phyloP scores from a whole-genome alignment of 192 early-diverging fungal species.

The Coemansia umbellata region DNA sequence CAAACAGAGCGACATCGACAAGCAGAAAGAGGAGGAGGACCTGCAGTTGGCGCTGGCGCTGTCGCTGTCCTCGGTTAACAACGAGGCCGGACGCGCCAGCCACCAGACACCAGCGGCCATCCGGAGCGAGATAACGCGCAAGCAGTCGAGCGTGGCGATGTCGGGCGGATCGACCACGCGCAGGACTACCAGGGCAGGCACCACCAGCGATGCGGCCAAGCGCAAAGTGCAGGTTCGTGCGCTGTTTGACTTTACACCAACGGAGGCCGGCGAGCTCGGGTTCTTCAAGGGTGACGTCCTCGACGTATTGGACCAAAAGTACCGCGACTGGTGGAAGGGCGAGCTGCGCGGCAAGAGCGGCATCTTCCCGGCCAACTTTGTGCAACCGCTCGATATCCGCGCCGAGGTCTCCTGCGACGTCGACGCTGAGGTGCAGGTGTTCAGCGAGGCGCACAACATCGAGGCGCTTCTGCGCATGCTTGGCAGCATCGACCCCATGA shows the following conservation, averaged over 20 bases:
- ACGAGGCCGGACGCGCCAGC: conserved; percentile 2
- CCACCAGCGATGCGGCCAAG: conserved; percentile 12
- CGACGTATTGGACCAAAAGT: conserved; percentile 87
- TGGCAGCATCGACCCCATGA: conserved; percentile 68
- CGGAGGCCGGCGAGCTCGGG: conserved; percentile 87
- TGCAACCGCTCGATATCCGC: conserved; percentile 68
- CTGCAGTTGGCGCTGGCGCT: conserved; percentile 88
- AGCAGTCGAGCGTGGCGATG: conserved; percentile 6
- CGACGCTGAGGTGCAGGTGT: conserved; percentile 64
- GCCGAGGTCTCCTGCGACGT: conserved; percentile 54
- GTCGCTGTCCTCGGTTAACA: conserved; percentile 64
- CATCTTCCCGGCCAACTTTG: conserved; percentile 98
- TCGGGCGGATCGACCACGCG: conserved; percentile 8
- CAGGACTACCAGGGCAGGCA: conserved; percentile 17
- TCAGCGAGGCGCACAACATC: conserved; percentile 69
- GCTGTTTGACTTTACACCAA: conserved; percentile 88
- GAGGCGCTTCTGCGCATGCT: conserved; percentile 75
- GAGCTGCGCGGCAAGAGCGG: conserved; percentile 80
- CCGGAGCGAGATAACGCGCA: conserved; percentile 45
- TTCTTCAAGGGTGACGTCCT: conserved; percentile 87
- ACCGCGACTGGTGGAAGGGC: conserved; percentile 99
- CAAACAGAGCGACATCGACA: conserved; percentile 66
- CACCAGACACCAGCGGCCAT: conserved; percentile 41
- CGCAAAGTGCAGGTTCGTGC: conserved; percentile 81
- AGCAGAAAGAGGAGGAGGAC: conserved; percentile 93